These are phyloP conservation scores for Arthromyces matolae DNA, from an alignment of 768 basidiomycete species.

Conservation along the genomic window DNA sequence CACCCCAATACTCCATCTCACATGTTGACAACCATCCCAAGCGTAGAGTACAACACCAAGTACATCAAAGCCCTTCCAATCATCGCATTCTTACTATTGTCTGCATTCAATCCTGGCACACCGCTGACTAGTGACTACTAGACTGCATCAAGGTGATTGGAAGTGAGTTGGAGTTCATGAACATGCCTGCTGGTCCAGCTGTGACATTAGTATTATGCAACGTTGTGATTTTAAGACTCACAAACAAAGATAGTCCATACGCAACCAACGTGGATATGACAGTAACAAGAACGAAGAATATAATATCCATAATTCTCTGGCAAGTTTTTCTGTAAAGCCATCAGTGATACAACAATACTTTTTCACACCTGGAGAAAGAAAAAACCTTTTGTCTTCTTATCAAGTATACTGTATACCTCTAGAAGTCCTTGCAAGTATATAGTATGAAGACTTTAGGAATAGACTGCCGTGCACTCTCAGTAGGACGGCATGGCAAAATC, in stretches of 20 bases:
- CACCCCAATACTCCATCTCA: conserved; percentile 70
- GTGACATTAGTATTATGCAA: conserved; percentile 33
- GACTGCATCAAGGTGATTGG: conserved; percentile 93
- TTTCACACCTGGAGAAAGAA: conserved; percentile 66
- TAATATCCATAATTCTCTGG: conserved; percentile 79
- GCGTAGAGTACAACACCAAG: conserved; percentile 87
- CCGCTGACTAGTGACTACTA: conserved; percentile 78
- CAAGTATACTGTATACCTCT: conserved; percentile 81
- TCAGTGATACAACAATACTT: background rate
- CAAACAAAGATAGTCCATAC: conserved; percentile 54
- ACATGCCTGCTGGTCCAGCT: conserved; percentile 68
- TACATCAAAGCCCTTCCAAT: conserved; percentile 88
- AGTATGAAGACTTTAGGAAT: conserved; percentile 86
- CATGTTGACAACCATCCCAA: conserved; percentile 98
- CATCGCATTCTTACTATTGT: conserved; percentile 86
- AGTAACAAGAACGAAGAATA: conserved; percentile 81
- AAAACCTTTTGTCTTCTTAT: conserved; percentile 89
- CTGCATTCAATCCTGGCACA: conserved; percentile 71
- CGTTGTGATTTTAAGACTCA: conserved; percentile 76
- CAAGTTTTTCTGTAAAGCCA: conserved; percentile 55
- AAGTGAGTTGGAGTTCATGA: conserved; percentile 93
- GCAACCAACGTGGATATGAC: conserved; percentile 66
- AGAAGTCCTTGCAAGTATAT: conserved; percentile 72
- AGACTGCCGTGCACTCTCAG: conserved; percentile 44
- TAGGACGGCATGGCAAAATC: background rate